Conservation (phyloP, 192 early-diverging fungal species). For the Backusella psychrophila region DNA sequence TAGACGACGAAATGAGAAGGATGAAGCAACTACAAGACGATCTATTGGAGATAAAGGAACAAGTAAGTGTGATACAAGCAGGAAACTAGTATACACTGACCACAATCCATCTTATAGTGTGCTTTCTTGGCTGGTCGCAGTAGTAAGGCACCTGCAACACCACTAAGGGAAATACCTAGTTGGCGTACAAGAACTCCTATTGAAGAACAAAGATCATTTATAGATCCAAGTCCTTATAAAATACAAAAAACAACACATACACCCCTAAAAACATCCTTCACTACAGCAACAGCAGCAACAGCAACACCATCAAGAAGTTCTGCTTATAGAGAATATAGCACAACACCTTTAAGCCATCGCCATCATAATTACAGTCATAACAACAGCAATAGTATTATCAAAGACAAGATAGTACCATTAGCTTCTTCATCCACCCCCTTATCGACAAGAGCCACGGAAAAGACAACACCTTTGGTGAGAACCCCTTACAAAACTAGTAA, state of each 20-base stretch:
- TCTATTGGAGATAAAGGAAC: not conserved
- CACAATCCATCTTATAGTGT: not conserved
- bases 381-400: not conserved
- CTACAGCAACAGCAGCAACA: too few relatives aligned
- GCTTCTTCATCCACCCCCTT: not conserved
- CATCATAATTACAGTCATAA: not conserved
- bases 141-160: not conserved
- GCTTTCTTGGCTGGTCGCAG: not conserved
- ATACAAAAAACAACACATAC: not conserved
- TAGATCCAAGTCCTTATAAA: not conserved
- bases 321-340: not conserved
- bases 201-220: not conserved
- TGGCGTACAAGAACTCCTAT: not conserved
- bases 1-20: constrained; percentile 11
- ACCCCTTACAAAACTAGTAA: not conserved
- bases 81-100: not conserved
- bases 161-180: not conserved
- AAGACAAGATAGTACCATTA: not conserved
- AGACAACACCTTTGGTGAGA: not conserved
- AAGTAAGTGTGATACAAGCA: not conserved
- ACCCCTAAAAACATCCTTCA: not conserved
- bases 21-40: not conserved
- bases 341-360: not conserved
- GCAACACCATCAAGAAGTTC: not conserved
- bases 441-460: not conserved